These are phyloP conservation scores for Leishmania martiniquensis DNA, from an alignment of 208 protist genomes.

Conservation along the genomic window DNA sequence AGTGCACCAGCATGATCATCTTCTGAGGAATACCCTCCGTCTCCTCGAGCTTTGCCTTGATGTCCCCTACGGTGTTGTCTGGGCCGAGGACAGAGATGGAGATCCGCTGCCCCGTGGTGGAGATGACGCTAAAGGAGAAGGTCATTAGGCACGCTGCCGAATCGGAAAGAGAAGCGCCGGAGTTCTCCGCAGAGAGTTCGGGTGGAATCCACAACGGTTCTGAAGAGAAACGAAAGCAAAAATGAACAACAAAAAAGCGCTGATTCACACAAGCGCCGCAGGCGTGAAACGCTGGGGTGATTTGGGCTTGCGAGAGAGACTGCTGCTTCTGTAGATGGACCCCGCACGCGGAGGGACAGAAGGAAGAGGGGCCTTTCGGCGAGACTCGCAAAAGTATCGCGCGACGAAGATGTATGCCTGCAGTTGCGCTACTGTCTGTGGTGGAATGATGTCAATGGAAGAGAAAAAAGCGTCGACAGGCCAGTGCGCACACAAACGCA, in stretches of 20 bases:
- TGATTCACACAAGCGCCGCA: neutral
- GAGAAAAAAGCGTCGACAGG: no score
- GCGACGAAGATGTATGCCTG: no score
- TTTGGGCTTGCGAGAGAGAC: neutral
- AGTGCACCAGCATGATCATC: conserved; percentile 85
- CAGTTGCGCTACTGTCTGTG: no score
- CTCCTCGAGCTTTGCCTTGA: conserved; percentile 86
- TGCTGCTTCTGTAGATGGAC: neutral
- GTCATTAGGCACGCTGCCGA: conserved; percentile 26
- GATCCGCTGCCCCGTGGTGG: conserved; percentile 67
- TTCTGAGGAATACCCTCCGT: conserved; percentile 76
- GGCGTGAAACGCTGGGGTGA: neutral
- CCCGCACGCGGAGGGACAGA: neutral
- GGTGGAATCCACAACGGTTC: neutral
- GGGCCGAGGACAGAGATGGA: conserved; percentile 72
- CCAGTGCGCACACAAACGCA: no score
- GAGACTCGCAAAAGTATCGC: no score
- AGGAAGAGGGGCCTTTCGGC: neutral
- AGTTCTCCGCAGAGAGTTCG: neutral
- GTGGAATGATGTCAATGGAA: no score
- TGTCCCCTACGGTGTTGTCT: conserved; percentile 73
- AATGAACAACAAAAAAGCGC: neutral
- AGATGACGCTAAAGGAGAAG: conserved; percentile 75
- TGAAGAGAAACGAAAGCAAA: no score
- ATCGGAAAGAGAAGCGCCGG: neutral